A percentile compares a stretch with the other conserved stretches of the same genome.
phyloP scores from a whole-genome alignment of 176 grass and related monocot genomes.

The Saccharum spontaneum region DNA sequence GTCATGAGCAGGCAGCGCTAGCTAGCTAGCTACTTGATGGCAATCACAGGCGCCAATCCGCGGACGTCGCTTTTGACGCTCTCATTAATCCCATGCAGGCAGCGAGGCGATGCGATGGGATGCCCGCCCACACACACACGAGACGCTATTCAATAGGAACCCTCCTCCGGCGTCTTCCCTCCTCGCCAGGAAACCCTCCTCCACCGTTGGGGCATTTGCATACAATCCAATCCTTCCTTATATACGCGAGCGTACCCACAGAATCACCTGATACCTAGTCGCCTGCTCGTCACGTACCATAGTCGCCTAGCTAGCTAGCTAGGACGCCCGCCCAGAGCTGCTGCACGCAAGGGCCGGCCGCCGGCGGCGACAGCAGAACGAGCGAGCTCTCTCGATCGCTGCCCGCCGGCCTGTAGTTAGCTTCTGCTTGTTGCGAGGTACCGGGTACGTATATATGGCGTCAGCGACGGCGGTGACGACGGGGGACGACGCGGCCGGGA shows the following conservation, averaged over 20 bases:
- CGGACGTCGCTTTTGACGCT: slow-evolving; percentile 71
- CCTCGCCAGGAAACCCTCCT: slow-evolving; percentile 65
- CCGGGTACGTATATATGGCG: slow-evolving; percentile 8
- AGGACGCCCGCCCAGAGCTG: background rate
- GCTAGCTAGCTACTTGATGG: slow-evolving; percentile 52
- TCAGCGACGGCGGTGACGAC: slow-evolving; percentile 32
- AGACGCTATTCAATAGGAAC: slow-evolving; percentile 52
- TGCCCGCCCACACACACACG: slow-evolving; percentile 35
- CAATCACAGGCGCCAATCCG: slow-evolving; percentile 87
- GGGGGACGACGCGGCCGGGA: slow-evolving; percentile 10
- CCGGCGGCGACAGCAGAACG: background rate
- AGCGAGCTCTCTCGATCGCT: background rate
- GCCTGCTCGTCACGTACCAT: background rate
- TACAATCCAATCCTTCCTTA: slow-evolving; percentile 2
- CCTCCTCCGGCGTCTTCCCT: slow-evolving; percentile 55
- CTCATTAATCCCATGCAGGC: slow-evolving; percentile 89
- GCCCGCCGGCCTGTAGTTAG: background rate
- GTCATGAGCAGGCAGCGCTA: background rate
- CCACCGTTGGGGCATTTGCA: slow-evolving; percentile 40
- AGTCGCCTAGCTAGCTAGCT: background rate
- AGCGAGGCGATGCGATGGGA: background rate
- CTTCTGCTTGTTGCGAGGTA: background rate
- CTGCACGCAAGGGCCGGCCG: background rate
- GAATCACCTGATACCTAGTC: slow-evolving; percentile 27
- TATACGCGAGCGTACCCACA: slow-evolving; percentile 30